These are phyloP conservation scores for Botrytis squamosa DNA, from an alignment of 2,329 filamentous ascomycete genomes.

Conservation along the genomic window DNA sequence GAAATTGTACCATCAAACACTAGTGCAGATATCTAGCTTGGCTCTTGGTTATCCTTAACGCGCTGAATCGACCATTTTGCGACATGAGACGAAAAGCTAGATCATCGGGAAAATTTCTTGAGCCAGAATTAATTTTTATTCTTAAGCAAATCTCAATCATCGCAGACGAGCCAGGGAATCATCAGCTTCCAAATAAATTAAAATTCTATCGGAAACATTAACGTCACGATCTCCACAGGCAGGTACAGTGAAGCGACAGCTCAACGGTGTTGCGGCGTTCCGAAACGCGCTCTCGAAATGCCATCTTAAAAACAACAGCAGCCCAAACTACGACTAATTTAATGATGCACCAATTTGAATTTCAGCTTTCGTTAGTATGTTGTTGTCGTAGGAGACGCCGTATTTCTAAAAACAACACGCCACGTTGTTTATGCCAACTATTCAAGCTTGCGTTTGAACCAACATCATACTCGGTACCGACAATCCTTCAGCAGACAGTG, in stretches of 20 bases:
- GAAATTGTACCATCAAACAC: not conserved
- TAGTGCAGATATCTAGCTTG: constrained; percentile 1
- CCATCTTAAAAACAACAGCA: not conserved
- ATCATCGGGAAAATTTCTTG: constrained; percentile 7
- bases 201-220: not conserved
- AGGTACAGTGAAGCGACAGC: not conserved
- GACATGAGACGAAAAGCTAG: constrained; percentile 8
- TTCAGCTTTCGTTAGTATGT: not conserved
- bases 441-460: constrained; percentile 1
- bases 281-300: not conserved
- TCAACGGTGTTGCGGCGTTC: not conserved
- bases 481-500: not conserved
- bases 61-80: constrained; percentile 2
- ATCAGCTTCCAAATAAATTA: not conserved
- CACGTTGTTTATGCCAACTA: not conserved
- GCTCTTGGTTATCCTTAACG: not conserved
- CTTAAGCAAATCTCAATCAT: not conserved
- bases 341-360: not conserved
- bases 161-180: not conserved
- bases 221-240: not conserved
- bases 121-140: not conserved
- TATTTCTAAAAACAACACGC: not conserved
- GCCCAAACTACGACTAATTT: not conserved
- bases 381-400: not conserved
- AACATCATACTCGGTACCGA: not conserved